A percentile compares a stretch with the other conserved stretches of the same genome.
Conservation (phyloP, 305 asterid genomes). For the Striga hermonthica region DNA sequence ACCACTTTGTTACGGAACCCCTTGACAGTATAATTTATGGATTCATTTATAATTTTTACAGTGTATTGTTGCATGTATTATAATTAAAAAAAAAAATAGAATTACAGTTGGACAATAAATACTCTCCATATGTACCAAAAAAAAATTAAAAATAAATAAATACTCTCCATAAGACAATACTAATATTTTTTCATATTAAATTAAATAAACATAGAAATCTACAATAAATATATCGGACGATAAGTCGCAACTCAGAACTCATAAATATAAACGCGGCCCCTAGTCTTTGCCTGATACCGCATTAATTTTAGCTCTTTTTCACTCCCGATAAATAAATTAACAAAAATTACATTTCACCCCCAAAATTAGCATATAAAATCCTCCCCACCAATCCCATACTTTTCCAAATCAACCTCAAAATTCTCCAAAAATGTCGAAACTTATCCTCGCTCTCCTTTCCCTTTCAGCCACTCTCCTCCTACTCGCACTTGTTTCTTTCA, state of each 20-base stretch:
- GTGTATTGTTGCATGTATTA: too few species aligned
- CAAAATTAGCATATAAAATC: constrained; percentile 25
- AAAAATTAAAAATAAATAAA: too few species aligned
- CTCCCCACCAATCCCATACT: constrained; percentile 26
- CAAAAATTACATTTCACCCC: not conserved
- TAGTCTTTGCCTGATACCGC: constrained; percentile 20
- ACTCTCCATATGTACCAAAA: too few species aligned
- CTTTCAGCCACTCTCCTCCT: constrained; percentile 31
- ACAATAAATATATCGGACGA: constrained; percentile 26
- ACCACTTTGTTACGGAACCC: too few species aligned
- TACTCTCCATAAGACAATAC: too few species aligned
- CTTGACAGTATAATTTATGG: too few species aligned
- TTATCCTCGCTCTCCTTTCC: constrained; percentile 35
- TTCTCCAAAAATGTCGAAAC: constrained; percentile 32
- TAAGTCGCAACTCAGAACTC: not conserved
- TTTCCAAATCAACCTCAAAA: not conserved
- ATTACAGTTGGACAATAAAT: too few species aligned
- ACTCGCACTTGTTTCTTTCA: constrained; percentile 31
- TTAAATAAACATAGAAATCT: constrained; percentile 1
- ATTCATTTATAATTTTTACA: too few species aligned
- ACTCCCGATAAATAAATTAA: not conserved
- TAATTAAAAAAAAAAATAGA: too few species aligned
- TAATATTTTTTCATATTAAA: too few species aligned
- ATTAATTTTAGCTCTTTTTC: constrained; percentile 5
- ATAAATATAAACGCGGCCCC: constrained; percentile 20